Base-by-base conservation (phyloP, 768 basidiomycete genomes). In the Dioszegia aurantiaca region DNA sequence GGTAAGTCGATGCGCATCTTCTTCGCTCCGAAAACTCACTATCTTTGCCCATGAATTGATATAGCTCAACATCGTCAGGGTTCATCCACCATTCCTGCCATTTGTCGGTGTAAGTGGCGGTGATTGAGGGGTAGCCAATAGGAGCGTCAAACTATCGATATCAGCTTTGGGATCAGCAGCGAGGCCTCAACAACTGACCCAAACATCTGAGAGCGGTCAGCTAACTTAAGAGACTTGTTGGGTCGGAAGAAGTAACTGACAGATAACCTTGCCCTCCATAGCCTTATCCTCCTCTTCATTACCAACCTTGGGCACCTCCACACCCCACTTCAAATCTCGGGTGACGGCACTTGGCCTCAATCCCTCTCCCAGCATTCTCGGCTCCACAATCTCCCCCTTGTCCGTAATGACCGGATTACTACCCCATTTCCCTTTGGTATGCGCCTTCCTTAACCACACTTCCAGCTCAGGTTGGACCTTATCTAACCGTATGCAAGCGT, bases 11-110 rank as follows among this genome's bases (percentile, higher is more conserved):
- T 24, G 16, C 2, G 19, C 17, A n/a, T 33, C 27, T 12, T 6
- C 4, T 21, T 1, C 30, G 19, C 14, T 2, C 3, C 43, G 19
- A 4, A 6, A 24, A 67, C 74, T 64, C 47, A 77, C 77, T 97
- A 75, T 98, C 94, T 80, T 99, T 99, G 73, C 95, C 95, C 95
- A 99, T 99, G 81, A 99, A 99, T 77, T 99, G 94, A 79, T 90
- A 95, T 49, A 98, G 80, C 66, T 84, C 82, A 58, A 99, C 92
- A 67, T 97, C 82, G 65, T 89, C 81, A 1, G 87, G 88, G 71
- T 93, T 87, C 71, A 88, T 85, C 95, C 95, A 99, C 95, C 95
- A 99, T 75, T 85, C 82, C 77, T 87, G 85, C 95, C 95, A 99
- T 62, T 95, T 87, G 19, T 87, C 80, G 33, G 90, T 94, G 80